These are phyloP conservation scores for Mallotus japonicus DNA, from an alignment of 441 rosid species.

Conservation along the genomic window DNA sequence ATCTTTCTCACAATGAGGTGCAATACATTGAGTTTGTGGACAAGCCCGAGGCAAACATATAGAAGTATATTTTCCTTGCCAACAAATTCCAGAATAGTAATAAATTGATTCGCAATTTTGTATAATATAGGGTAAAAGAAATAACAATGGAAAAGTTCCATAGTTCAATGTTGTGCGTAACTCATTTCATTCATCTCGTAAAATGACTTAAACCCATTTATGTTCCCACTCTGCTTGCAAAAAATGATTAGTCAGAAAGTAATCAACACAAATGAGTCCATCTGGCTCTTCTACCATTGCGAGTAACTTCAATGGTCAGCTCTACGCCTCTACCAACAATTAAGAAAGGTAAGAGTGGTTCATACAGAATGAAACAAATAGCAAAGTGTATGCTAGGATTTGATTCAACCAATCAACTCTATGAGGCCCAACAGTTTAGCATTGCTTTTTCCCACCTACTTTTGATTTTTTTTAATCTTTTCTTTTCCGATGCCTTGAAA, in stretches of 20 bases:
- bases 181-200: constrained; percentile 9
- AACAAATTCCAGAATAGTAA: background rate
- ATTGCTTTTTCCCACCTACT: too few species aligned
- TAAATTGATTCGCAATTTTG: background rate
- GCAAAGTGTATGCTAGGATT: background rate
- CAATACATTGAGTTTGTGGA: constrained; percentile 26
- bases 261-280: background rate
- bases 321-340: background rate
- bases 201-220: background rate
- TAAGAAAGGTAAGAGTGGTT: background rate
- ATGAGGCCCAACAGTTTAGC: background rate
- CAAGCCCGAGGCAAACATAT: constrained; percentile 25
- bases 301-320: background rate
- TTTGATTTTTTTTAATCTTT: too few species aligned
- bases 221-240: background rate
- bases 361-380: background rate
- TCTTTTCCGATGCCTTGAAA: too few species aligned
- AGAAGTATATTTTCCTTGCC: background rate
- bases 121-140: background rate
- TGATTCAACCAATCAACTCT: background rate
- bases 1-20: constrained; percentile 31
- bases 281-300: background rate
- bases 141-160: background rate
- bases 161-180: background rate
- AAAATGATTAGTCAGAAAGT: background rate